phyloP scores from a whole-genome alignment of 1,284 basidiomycete genomes.

The Pyrrhoderma noxium region DNA sequence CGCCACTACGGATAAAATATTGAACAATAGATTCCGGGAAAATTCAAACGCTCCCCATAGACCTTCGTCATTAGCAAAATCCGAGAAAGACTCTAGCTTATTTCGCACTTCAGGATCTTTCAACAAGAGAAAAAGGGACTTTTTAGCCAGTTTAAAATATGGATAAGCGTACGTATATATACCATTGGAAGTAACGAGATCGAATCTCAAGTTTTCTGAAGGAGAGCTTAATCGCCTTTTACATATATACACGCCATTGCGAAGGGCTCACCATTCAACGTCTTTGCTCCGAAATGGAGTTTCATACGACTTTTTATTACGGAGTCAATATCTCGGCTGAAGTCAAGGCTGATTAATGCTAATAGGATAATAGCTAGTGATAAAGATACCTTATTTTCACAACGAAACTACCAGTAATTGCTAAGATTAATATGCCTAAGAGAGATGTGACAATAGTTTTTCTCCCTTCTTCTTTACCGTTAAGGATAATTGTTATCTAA shows the following conservation, averaged over 20 bases:
- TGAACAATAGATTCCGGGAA: background rate
- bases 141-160: no score
- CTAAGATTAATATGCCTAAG: no score
- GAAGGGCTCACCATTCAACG: background rate
- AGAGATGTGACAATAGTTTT: no score
- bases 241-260: background rate
- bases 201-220: slow-evolving; percentile 3
- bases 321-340: background rate
- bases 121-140: background rate
- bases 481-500: no score
- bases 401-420: no score
- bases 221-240: background rate
- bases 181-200: slow-evolving; percentile 10
- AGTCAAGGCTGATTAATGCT: no score
- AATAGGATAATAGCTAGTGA: no score
- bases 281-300: background rate
- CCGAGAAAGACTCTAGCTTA: background rate
- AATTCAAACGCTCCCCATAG: background rate
- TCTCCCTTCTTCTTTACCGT: no score
- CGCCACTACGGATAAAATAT: background rate
- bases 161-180: no score
- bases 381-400: no score
- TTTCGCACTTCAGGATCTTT: slow-evolving; percentile 2
- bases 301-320: background rate
- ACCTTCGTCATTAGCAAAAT: background rate